Conservation (phyloP, 164 flowering plant species). For the Cinnamomum micranthum region DNA sequence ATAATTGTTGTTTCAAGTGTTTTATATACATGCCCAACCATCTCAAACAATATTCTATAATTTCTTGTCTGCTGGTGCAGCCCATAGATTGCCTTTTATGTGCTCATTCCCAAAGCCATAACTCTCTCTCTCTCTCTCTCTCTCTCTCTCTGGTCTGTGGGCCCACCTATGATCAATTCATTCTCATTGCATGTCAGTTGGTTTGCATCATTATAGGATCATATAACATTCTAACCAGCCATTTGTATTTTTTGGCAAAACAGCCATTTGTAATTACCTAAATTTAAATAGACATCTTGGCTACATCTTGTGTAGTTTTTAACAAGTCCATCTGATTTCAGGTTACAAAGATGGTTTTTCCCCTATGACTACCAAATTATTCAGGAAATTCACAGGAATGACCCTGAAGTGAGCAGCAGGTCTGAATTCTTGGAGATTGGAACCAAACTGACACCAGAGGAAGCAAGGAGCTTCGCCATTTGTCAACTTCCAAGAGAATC, state of each 20-base stretch:
- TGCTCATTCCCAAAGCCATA: too few relatives aligned
- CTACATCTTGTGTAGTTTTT: background rate
- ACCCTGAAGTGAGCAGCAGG: conserved; percentile 46
- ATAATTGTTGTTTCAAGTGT: too few relatives aligned
- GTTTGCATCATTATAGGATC: background rate
- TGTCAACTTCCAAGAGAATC: conserved; percentile 70
- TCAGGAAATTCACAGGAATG: conserved; percentile 77
- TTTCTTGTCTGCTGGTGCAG: too few relatives aligned
- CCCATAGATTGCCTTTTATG: too few relatives aligned
- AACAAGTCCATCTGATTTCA: conserved; percentile 23
- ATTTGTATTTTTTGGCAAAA: too few relatives aligned
- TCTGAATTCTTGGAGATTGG: conserved; percentile 45
- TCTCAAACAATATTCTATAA: too few relatives aligned
- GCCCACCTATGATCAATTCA: too few relatives aligned
- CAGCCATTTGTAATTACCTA: background rate
- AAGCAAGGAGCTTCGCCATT: conserved; percentile 73
- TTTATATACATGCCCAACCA: too few relatives aligned
- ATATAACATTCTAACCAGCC: background rate
- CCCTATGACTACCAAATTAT: conserved; percentile 90
- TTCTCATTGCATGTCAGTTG: background rate
- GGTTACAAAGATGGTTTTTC: conserved; percentile 88
- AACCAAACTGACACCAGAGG: conserved; percentile 56
- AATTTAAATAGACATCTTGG: too few relatives aligned
- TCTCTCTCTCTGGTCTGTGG: too few relatives aligned
- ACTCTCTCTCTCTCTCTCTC: too few relatives aligned